Base-by-base conservation (phyloP, 148 eudicot species). In the Linanthus parryae region DNA sequence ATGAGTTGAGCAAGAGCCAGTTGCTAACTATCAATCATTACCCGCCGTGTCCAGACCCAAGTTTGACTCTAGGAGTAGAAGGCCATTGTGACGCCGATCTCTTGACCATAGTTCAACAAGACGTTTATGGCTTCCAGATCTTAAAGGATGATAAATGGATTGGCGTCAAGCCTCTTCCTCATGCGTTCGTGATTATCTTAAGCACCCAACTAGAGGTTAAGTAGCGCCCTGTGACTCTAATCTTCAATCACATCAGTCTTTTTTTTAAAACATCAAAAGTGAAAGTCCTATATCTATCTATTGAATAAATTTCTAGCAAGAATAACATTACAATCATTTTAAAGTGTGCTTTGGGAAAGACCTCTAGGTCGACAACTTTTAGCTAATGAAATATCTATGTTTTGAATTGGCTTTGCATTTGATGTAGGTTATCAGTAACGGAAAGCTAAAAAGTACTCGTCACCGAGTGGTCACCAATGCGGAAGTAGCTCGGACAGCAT, bases 381-480 rank as follows among this genome's bases (percentile, higher is more conserved):
- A 38, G 13, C 42, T 13, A 38, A 13, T 38, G 42, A 7, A 7
- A 38, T n/a, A 38, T n/a, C 14, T 38, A 38, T 16, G 17, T 41
- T 14, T 45, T 45, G 25, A 23, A 7, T 1, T n/a, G n/a, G n/a
- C n/a, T n/a, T n/a, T n/a, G n/a, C n/a, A n/a, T n/a, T n/a, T n/a
- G 19, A 5, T 5, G 48, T 42, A 77, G 82, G 53, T 77, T 54
- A 63, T 73, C 5, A 72, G 75, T 29, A 77, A 77, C 42, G 78
- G 58, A 28, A 73, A 46, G 67, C 19, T 77, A 0, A 64, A 12
- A 38, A 69, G 75, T 47, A 57, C 63, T 11, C 58, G 49, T 24
- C 82, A 77, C 35, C 45, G 82, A 30, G 82, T 65, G 15, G 78
- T 77, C 66, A 72, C 82, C 26, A 58, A 66, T 59, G 8, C 57